Percentiles rank a stretch among this genome's conserved stretches.
Conservation (phyloP, 805 yeast genomes). For the Metschnikowia baotianmanensis region DNA sequence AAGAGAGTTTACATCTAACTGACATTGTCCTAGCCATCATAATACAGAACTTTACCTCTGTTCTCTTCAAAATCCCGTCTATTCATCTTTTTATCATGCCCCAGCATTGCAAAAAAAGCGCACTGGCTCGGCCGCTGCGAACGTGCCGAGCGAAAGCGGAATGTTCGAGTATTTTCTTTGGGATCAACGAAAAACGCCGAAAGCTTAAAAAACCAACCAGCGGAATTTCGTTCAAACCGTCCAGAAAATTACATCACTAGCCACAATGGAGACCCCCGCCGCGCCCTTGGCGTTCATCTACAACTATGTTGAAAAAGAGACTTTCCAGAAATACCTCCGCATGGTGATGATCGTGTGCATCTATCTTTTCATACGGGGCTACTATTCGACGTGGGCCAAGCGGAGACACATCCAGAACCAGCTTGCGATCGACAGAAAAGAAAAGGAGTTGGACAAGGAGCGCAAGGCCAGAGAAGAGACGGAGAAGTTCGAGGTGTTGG, state of each 20-base stretch:
- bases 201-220: background rate
- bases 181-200: background rate
- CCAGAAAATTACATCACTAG: background rate
- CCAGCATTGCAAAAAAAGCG: background rate
- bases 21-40: background rate
- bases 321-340: slow-evolving; percentile 45
- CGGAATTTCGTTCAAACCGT: background rate
- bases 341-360: slow-evolving; percentile 55
- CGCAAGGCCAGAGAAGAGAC: slow-evolving; percentile 25
- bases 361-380: slow-evolving; percentile 56
- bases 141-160: background rate
- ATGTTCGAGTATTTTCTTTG: background rate
- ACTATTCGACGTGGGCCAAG: slow-evolving; percentile 56
- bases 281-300: slow-evolving; percentile 28
- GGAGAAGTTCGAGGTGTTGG: slow-evolving; percentile 35
- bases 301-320: slow-evolving; percentile 38
- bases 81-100: too few relatives aligned
- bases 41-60: too few relatives aligned
- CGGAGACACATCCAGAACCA: slow-evolving; percentile 49
- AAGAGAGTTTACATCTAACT: background rate
- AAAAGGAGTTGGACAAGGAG: slow-evolving; percentile 37
- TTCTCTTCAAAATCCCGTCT: too few relatives aligned
- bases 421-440: slow-evolving; percentile 46
- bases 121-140: background rate
- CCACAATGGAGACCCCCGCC: slow-evolving; percentile 4